A percentile compares a stretch with the other conserved stretches of the same genome.
Conservation (phyloP, 1,139 yeast genomes). For the Starmera stellimalicola region DNA sequence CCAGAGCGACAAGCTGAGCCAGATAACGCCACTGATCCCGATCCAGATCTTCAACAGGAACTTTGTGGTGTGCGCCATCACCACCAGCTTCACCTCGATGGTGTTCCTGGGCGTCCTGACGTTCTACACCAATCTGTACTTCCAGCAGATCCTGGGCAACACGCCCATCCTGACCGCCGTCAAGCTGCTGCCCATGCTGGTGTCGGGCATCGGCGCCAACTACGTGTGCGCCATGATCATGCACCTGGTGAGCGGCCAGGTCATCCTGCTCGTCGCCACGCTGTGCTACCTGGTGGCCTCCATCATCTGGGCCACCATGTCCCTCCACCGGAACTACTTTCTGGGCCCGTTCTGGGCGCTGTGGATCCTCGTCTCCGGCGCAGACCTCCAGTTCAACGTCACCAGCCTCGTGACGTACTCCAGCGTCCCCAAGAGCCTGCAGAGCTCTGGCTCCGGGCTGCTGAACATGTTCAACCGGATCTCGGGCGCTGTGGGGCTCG, state of each 20-base stretch:
- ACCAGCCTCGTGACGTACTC: slow-evolving; percentile 31
- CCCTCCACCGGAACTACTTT: slow-evolving; percentile 27
- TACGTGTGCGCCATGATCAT: slow-evolving; percentile 33
- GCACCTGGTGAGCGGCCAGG: slow-evolving; percentile 21
- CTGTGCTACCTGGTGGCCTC: slow-evolving; percentile 5
- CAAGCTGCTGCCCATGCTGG: slow-evolving; percentile 28
- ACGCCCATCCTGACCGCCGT: slow-evolving; percentile 32
- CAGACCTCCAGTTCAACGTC: slow-evolving; percentile 35
- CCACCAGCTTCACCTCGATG: slow-evolving; percentile 29
- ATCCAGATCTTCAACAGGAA: slow-evolving; percentile 30
- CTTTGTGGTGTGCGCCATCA: slow-evolving; percentile 28
- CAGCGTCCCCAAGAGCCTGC: slow-evolving; percentile 27
- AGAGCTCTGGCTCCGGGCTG: slow-evolving; percentile 36
- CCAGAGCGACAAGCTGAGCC: too few relatives aligned
- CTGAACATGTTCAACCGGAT: slow-evolving; percentile 33
- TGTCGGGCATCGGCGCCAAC: slow-evolving; percentile 29
- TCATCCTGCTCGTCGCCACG: background rate
- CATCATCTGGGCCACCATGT: slow-evolving; percentile 31
- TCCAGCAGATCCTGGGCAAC: slow-evolving; percentile 27
- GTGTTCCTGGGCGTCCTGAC: slow-evolving; percentile 28
- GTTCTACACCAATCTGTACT: slow-evolving; percentile 30
- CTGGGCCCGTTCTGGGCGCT: slow-evolving; percentile 34
- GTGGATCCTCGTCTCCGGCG: slow-evolving; percentile 31
- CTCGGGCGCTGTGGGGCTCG: slow-evolving; percentile 31
- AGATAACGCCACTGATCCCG: slow-evolving; percentile 29